A percentile compares a stretch with the other conserved stretches of the same genome.
These are phyloP conservation scores for Vanrija sp. DNA, from an alignment of 1,284 basidiomycete genomes.

Conservation along the genomic window DNA sequence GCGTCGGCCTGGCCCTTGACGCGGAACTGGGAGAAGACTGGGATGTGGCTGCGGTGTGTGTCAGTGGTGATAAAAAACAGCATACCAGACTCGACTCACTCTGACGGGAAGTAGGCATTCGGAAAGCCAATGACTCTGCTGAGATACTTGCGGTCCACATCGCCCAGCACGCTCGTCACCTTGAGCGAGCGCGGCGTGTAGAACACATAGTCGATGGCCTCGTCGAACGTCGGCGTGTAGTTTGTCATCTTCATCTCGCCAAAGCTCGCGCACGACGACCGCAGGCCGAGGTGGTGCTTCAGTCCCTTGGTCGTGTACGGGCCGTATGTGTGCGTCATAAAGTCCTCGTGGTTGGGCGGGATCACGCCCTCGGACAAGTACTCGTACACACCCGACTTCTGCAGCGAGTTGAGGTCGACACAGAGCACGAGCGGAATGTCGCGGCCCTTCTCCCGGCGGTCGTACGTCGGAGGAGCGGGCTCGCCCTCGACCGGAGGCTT, in stretches of 20 bases:
- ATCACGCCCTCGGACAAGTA: constrained; percentile 73
- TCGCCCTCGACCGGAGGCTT: constrained; percentile 16
- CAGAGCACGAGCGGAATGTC: constrained; percentile 91
- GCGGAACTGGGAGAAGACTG: constrained; percentile 49
- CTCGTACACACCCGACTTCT: constrained; percentile 86
- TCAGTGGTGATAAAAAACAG: no score
- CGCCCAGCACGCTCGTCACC: constrained; percentile 83
- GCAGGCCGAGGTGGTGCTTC: constrained; percentile 72
- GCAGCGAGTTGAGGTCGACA: constrained; percentile 92
- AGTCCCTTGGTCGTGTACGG: constrained; percentile 87
- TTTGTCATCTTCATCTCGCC: constrained; percentile 83
- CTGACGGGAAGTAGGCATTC: constrained; percentile 91
- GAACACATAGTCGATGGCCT: constrained; percentile 91
- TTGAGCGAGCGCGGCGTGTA: constrained; percentile 73
- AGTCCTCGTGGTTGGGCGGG: constrained; percentile 79
- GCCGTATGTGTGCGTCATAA: constrained; percentile 87
- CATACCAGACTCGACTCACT: constrained; percentile 64
- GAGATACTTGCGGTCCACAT: constrained; percentile 81
- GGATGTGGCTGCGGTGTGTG: constrained; percentile 45
- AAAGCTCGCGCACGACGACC: constrained; percentile 71
- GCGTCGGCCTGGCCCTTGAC: constrained; percentile 45
- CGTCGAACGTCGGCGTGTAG: constrained; percentile 78
- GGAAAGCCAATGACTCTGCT: constrained; percentile 94
- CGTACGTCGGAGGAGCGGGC: constrained; percentile 39
- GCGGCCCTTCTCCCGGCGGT: constrained; percentile 37